These are phyloP conservation scores for Kockiozyma suomiensis DNA, from an alignment of 805 yeast species.

Conservation along the genomic window DNA sequence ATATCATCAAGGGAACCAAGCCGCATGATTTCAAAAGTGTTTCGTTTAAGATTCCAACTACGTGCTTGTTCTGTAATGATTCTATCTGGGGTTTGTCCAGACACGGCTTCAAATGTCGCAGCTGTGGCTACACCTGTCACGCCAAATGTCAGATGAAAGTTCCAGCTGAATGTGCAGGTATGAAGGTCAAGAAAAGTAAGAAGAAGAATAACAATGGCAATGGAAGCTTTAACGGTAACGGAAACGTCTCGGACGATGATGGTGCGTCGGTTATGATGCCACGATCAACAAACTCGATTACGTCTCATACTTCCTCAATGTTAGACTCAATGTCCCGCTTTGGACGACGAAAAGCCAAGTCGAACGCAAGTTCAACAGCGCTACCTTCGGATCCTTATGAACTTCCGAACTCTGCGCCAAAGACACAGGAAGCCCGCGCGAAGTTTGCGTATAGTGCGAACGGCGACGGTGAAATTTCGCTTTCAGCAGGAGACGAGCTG, in stretches of 20 bases:
- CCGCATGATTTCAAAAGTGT: conserved; percentile 37
- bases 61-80: conserved; percentile 35
- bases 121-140: conserved; percentile 36
- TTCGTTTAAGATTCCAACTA: conserved; percentile 37
- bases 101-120: conserved; percentile 36
- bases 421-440: conserved; percentile 50
- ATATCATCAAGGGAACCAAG: conserved; percentile 54
- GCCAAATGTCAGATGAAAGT: conserved; percentile 37
- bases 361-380: conserved; percentile 13
- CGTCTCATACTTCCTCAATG: conserved; percentile 29
- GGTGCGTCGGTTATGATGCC: not conserved
- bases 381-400: conserved; percentile 22
- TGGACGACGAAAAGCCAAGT: conserved; percentile 20
- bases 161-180: conserved; percentile 52
- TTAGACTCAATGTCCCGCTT: conserved; percentile 23
- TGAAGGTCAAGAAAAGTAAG: conserved; percentile 23
- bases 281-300: conserved; percentile 5
- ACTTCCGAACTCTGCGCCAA: conserved; percentile 1
- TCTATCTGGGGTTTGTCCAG: conserved; percentile 36
- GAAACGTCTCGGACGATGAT: conserved; percentile 21
- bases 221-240: conserved; percentile 10
- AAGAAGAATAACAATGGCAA: conserved; percentile 22
- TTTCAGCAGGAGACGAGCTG: conserved; percentile 63
- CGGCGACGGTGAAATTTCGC: conserved; percentile 74
- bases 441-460: conserved; percentile 65